These are phyloP conservation scores for Vitis hybrid DNA, from an alignment of 177 flowering plant genomes.

Conservation along the genomic window DNA sequence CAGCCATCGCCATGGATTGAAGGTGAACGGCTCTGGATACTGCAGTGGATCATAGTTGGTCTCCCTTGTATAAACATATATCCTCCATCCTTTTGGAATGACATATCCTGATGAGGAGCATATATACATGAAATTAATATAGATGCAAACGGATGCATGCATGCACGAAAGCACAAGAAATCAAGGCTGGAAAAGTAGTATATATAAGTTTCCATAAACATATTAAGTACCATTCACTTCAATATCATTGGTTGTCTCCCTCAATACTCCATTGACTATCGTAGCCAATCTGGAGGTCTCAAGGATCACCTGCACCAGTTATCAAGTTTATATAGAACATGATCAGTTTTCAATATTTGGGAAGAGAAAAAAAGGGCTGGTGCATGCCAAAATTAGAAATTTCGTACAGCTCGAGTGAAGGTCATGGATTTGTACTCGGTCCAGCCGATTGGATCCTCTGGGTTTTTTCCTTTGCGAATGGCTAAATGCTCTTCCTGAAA, in stretches of 20 bases:
- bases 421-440: conserved; percentile 62
- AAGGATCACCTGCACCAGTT: conserved; percentile 36
- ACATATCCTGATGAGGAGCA: conserved; percentile 43
- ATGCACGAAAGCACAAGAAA: too few relatives aligned
- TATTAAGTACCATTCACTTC: conserved; percentile 34
- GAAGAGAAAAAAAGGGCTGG: not conserved
- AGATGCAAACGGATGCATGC: too few relatives aligned
- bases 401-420: conserved; percentile 69
- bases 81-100: conserved; percentile 77
- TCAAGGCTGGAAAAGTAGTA: too few relatives aligned
- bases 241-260: conserved; percentile 53
- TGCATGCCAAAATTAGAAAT: not conserved
- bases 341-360: too few relatives aligned
- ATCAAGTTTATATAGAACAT: too few relatives aligned
- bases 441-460: conserved; percentile 55
- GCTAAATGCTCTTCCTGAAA: conserved; percentile 58
- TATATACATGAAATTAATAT: too few relatives aligned
- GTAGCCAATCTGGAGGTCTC: conserved; percentile 64
- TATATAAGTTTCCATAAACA: not conserved
- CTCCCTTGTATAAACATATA: conserved; percentile 71
- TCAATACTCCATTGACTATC: conserved; percentile 57
- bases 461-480: conserved; percentile 42
- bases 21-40: conserved; percentile 61
- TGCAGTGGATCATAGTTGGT: conserved; percentile 55
- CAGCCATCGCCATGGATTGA: conserved; percentile 89